Conservation (phyloP, 768 basidiomycete genomes). For the Boletus rex-veris region DNA sequence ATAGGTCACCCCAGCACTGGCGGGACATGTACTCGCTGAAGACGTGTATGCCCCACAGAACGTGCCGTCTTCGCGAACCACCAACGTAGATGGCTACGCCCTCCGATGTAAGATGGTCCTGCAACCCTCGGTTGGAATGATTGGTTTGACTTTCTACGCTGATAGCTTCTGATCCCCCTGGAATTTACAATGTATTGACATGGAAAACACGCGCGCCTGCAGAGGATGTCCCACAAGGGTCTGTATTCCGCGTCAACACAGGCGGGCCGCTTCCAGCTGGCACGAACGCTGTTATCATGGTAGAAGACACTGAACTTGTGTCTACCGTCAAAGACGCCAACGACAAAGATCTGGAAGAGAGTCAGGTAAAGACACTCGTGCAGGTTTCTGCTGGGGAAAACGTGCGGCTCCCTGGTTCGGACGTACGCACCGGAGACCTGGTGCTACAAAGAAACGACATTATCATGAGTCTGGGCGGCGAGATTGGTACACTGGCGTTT, state of each 20-base stretch:
- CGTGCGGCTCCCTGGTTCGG: constrained; percentile 68
- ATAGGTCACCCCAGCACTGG: constrained; percentile 58
- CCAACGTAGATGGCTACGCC: constrained; percentile 90
- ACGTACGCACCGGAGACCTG: constrained; percentile 63
- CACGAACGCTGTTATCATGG: constrained; percentile 83
- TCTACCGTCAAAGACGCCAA: constrained; percentile 42
- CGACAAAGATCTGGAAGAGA: constrained; percentile 57
- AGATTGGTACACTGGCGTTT: constrained; percentile 79
- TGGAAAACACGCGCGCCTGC: constrained; percentile 38
- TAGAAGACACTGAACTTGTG: constrained; percentile 83
- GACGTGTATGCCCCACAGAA: constrained; percentile 64
- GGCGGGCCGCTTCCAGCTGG: constrained; percentile 77
- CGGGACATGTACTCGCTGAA: constrained; percentile 71
- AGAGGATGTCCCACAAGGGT: constrained; percentile 40
- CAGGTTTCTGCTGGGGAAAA: constrained; percentile 67
- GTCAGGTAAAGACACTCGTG: constrained; percentile 62
- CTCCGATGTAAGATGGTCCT: constrained; percentile 50
- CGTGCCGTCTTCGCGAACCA: constrained; percentile 63
- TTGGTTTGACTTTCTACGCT: background rate
- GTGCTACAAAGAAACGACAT: constrained; percentile 61
- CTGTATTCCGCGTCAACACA: constrained; percentile 72
- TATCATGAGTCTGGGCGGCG: constrained; percentile 67
- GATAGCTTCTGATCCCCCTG: constrained; percentile 61
- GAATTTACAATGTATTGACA: constrained; percentile 65
- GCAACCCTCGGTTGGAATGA: background rate